Conservation (phyloP, 2,329 filamentous ascomycete genomes). For the Talaromyces sp. region DNA sequence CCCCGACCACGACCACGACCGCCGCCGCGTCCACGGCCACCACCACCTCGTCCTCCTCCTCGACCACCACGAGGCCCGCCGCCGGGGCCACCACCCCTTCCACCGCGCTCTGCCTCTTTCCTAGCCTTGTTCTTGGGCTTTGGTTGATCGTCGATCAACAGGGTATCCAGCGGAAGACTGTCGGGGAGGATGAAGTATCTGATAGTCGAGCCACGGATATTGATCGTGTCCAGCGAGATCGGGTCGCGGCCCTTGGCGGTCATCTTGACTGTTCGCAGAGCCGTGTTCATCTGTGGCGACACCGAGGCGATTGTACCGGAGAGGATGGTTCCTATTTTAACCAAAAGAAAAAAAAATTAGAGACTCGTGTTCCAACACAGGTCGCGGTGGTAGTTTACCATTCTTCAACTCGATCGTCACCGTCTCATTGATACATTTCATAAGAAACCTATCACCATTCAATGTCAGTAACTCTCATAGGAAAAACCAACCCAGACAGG, state of each 20-base stretch:
- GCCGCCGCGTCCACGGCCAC: slow-evolving; percentile 40
- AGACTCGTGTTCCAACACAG: neutral
- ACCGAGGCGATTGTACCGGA: slow-evolving; percentile 96
- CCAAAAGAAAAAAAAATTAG: neutral
- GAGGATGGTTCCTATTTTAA: slow-evolving; percentile 73
- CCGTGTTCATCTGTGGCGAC: slow-evolving; percentile 97
- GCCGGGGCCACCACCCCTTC: slow-evolving; percentile 41
- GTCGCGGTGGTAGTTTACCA: slow-evolving; percentile 52
- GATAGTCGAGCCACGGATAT: slow-evolving; percentile 92
- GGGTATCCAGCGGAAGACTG: slow-evolving; percentile 87
- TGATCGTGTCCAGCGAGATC: slow-evolving; percentile 88
- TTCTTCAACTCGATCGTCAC: slow-evolving; percentile 98
- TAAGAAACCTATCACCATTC: slow-evolving; percentile 69
- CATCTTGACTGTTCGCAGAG: slow-evolving; percentile 94
- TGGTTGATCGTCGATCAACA: slow-evolving; percentile 91
- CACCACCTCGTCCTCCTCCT: slow-evolving; percentile 43
- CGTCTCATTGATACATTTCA: slow-evolving; percentile 99
- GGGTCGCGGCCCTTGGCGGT: slow-evolving; percentile 83
- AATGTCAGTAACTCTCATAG: slow-evolving; percentile 10
- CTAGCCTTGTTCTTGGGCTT: slow-evolving; percentile 99
- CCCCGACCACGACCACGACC: slow-evolving; percentile 53
- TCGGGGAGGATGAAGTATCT: slow-evolving; percentile 96
- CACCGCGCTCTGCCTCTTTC: slow-evolving; percentile 67
- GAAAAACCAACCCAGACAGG: too few relatives aligned
- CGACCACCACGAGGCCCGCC: slow-evolving; percentile 32